Evolutionary conservation across 257 asterid genomes (phyloP), one percentile per base, ranked within the genome.

Genomic region (Craterostigma plantagineum): DNA sequence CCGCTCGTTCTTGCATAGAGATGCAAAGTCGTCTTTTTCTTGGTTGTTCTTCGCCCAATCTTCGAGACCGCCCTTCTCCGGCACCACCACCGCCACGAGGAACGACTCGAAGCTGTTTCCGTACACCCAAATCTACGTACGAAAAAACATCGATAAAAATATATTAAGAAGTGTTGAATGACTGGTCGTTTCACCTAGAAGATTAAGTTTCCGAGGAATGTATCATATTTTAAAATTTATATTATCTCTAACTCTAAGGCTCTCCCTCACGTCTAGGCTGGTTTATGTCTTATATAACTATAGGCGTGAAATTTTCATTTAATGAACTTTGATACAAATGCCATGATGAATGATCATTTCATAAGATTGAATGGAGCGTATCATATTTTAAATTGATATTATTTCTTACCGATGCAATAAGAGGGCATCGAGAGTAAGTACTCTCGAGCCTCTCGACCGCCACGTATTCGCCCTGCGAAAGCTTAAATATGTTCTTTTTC

Each of bases 381-480:
- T n/a, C n/a, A n/a, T n/a, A n/a, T n/a, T n/a, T n/a, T n/a, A n/a
- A n/a, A n/a, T n/a, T n/a, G n/a, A n/a, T n/a, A n/a, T 23, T 23
- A 23, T 23, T 23, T 23, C 91, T 59, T 43, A 76, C 86, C 9
- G 87, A 69, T 47, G 93, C 55, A 48, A 79, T 69, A n/a, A 79
- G 75, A 42, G 95, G 85, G 47, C 87, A 82, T 51, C 80, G 55
- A 3, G 86, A 69, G 49, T 73, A 87, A n/a, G 70, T 61, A 63
- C 63, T 77, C 60, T 87, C 98, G 8, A 82, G 43, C 46, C 73
- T 68, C 59, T 87, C 95, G 11, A 87, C 93, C 9, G 95, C 90
- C 43, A 87, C 85, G 55, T 87, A 87, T 56, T 87, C 98, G 7
- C 98, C 98, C 70, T 82, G 95, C 18, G 98, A 87, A 61, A 87